Conservation (phyloP, 1,139 yeast species). For the Hyphopichia wangnamkhiaoensis region DNA sequence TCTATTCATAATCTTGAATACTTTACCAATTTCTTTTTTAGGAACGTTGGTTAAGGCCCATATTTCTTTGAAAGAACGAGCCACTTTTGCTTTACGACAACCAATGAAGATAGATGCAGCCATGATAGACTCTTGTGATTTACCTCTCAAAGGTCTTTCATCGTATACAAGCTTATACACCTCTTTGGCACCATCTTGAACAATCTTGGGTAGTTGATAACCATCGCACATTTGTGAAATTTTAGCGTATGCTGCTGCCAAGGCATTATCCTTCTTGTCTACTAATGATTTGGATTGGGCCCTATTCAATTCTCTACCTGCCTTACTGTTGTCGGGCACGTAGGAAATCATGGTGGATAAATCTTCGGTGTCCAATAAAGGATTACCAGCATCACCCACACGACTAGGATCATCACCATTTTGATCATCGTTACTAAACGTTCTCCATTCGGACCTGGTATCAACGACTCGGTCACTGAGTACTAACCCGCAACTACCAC, state of each 20-base stretch:
- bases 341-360: slow-evolving; percentile 90
- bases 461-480: slow-evolving; percentile 91
- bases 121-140: slow-evolving; percentile 91
- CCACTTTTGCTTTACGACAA: slow-evolving; percentile 91
- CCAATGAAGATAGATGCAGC: slow-evolving; percentile 96
- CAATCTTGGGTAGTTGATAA: slow-evolving; percentile 89
- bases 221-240: slow-evolving; percentile 98
- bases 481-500: slow-evolving; percentile 95
- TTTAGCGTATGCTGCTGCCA: slow-evolving; percentile 86
- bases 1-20: slow-evolving; percentile 77
- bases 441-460: slow-evolving; percentile 98
- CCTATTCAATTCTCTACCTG: slow-evolving; percentile 84
- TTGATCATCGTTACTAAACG: slow-evolving; percentile 94
- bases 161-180: slow-evolving; percentile 92
- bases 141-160: slow-evolving; percentile 83
- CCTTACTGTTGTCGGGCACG: slow-evolving; percentile 72
- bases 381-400: slow-evolving; percentile 99
- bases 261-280: slow-evolving; percentile 83
- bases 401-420: slow-evolving; percentile 98
- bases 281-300: slow-evolving; percentile 86
- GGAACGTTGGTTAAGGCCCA: slow-evolving; percentile 96
- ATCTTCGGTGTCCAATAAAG: slow-evolving; percentile 87
- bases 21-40: slow-evolving; percentile 89
- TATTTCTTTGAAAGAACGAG: slow-evolving; percentile 93
- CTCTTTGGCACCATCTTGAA: slow-evolving; percentile 96